These are phyloP conservation scores for Chaetomium olivaceum DNA, from an alignment of 2,329 filamentous ascomycete species.

Conservation along the genomic window DNA sequence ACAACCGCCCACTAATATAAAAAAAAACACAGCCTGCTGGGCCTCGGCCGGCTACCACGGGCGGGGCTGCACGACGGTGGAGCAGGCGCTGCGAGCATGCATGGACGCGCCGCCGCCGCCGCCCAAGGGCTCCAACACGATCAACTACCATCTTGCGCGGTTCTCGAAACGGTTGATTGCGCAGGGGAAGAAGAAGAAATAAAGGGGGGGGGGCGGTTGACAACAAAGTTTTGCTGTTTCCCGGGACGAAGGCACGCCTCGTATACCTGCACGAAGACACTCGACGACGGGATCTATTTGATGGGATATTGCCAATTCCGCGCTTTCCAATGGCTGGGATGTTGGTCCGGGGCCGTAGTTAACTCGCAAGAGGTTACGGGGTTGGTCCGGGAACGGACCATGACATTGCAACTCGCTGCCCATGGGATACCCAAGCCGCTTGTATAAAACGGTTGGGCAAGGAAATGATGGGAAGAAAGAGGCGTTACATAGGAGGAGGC, in stretches of 20 bases:
- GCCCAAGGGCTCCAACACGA: slow-evolving; percentile 63
- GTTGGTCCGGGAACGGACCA: not conserved
- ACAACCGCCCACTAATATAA: too few species aligned
- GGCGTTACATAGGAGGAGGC: slow-evolving; percentile 8
- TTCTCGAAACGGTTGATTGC: slow-evolving; percentile 70
- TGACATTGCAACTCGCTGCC: not conserved
- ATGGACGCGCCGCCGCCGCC: slow-evolving; percentile 75
- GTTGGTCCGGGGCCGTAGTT: not conserved
- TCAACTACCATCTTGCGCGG: slow-evolving; percentile 89
- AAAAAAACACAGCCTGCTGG: slow-evolving; percentile 71
- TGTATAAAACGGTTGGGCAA: slow-evolving; percentile 2
- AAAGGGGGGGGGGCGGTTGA: not conserved
- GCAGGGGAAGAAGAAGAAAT: slow-evolving; percentile 42
- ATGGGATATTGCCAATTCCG: not conserved
- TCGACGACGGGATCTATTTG: not conserved
- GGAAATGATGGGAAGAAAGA: not conserved
- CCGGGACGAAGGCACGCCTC: not conserved
- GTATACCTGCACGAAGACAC: not conserved
- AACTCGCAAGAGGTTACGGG: not conserved
- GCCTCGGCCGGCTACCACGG: slow-evolving; percentile 72
- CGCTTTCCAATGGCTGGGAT: not conserved
- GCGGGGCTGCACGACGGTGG: slow-evolving; percentile 58
- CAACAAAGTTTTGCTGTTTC: not conserved
- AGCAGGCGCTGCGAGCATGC: slow-evolving; percentile 62
- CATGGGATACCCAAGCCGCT: not conserved